phyloP scores from a whole-genome alignment of 805 yeast genomes.

The Groenewaldozyma tartarivorans region DNA sequence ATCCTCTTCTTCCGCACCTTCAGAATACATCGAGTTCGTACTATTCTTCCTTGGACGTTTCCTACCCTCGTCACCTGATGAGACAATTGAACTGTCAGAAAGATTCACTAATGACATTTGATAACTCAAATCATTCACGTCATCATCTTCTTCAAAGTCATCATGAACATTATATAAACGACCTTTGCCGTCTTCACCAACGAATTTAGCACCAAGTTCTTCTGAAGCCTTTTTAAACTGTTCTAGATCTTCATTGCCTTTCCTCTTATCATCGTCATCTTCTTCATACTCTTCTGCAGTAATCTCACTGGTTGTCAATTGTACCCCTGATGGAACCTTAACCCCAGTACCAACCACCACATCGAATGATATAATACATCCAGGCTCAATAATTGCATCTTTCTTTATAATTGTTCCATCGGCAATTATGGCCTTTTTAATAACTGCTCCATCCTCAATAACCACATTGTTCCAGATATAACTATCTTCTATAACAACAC shows the following conservation, averaged over 20 bases:
- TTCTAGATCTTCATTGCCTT: conserved; percentile 9
- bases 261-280: conserved; percentile 25
- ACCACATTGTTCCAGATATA: conserved; percentile 80
- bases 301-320: conserved; percentile 9
- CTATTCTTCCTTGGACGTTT: conserved; percentile 23
- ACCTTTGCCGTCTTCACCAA: conserved; percentile 34
- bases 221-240: neutral
- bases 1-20: conserved; percentile 55
- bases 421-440: conserved; percentile 66
- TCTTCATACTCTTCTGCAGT: conserved; percentile 30
- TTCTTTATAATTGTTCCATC: conserved; percentile 46
- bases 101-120: conserved; percentile 23
- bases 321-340: conserved; percentile 28
- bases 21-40: conserved; percentile 40
- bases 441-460: conserved; percentile 53
- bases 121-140: conserved; percentile 18
- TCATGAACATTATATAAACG: conserved; percentile 18
- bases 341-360: conserved; percentile 54
- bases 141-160: conserved; percentile 13
- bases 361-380: conserved; percentile 68
- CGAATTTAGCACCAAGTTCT: conserved; percentile 12
- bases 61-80: conserved; percentile 9
- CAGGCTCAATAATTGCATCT: conserved; percentile 48
- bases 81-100: conserved; percentile 24
- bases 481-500: conserved; percentile 60